phyloP scores from a whole-genome alignment of 352 stramenopile genomes.

The Phytophthora kernoviae region DNA sequence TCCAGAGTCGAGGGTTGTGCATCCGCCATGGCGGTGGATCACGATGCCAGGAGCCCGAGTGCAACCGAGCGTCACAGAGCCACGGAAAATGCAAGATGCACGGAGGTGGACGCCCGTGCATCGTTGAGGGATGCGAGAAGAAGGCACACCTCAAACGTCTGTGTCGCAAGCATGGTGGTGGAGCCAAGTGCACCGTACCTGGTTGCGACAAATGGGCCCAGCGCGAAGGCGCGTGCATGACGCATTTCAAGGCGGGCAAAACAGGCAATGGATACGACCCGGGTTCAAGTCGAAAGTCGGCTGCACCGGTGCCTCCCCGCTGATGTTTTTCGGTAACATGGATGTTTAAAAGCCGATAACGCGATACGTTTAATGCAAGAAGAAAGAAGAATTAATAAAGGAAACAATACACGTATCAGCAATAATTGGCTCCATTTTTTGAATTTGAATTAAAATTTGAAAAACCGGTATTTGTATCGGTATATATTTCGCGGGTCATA shows the following conservation, averaged over 20 bases:
- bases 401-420: not conserved
- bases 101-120: constrained; percentile 54
- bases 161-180: constrained; percentile 84
- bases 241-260: constrained; percentile 61
- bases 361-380: too few relatives aligned
- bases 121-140: constrained; percentile 78
- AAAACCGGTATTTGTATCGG: too few relatives aligned
- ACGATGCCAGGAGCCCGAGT: constrained; percentile 66
- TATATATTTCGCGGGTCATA: too few relatives aligned
- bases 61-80: constrained; percentile 67
- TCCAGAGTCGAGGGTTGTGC: constrained; percentile 72
- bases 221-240: constrained; percentile 86
- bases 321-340: not conserved
- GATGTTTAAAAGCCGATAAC: too few relatives aligned
- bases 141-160: constrained; percentile 83
- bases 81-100: constrained; percentile 74
- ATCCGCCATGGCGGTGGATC: constrained; percentile 79
- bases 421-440: not conserved
- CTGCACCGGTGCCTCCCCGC: not conserved
- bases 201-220: constrained; percentile 87
- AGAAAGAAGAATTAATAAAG: not conserved
- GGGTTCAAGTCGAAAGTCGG: not conserved
- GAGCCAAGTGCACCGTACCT: constrained; percentile 67
- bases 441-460: not conserved
- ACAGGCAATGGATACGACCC: not conserved